Percentiles rank a stretch among this genome's conserved stretches.
phyloP scores from a whole-genome alignment of 2,329 filamentous ascomycete genomes.

The Neurospora sp. region DNA sequence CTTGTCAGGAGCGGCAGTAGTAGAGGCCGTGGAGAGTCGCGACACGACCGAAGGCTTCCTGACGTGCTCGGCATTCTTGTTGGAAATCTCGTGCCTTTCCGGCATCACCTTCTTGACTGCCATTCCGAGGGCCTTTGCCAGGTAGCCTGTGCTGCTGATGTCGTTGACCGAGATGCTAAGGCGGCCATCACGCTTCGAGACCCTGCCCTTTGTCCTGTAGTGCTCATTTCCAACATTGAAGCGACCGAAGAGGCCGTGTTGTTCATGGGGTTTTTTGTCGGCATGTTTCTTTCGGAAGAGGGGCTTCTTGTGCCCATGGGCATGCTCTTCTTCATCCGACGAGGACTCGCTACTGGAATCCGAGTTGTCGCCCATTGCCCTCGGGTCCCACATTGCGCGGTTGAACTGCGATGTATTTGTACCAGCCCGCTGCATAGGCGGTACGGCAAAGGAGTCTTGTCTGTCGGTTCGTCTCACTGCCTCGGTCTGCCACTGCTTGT shows the following conservation, averaged over 20 bases:
- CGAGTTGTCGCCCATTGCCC: constrained; percentile 10
- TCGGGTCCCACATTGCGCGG: constrained; percentile 16
- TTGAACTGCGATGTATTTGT: constrained; percentile 22
- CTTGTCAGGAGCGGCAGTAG: constrained; percentile 22
- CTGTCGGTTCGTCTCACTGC: constrained; percentile 6
- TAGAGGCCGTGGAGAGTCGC: constrained; percentile 17
- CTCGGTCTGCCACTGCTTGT: constrained; percentile 17
- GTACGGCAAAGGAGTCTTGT: constrained; percentile 10
- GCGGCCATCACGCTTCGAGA: constrained; percentile 59
- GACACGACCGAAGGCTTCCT: constrained; percentile 10
- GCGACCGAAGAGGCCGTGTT: constrained; percentile 32
- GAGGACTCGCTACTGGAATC: constrained; percentile 17
- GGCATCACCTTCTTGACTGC: constrained; percentile 48
- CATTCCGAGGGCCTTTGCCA: constrained; percentile 62
- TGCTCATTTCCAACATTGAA: constrained; percentile 55
- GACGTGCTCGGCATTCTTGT: constrained; percentile 23
- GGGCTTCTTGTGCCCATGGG: background rate
- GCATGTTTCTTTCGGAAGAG: background rate
- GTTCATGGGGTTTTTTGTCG: constrained; percentile 2
- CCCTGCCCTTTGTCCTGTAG: constrained; percentile 53
- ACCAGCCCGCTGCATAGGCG: constrained; percentile 16
- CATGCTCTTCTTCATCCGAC: constrained; percentile 17
- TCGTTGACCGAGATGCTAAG: constrained; percentile 65
- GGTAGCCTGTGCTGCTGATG: constrained; percentile 56
- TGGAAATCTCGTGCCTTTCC: constrained; percentile 1